Evolutionary conservation across 2,329 filamentous ascomycete species (phyloP), one percentile per base, ranked within the genome.

Genomic region (Fusarium sp.): DNA sequence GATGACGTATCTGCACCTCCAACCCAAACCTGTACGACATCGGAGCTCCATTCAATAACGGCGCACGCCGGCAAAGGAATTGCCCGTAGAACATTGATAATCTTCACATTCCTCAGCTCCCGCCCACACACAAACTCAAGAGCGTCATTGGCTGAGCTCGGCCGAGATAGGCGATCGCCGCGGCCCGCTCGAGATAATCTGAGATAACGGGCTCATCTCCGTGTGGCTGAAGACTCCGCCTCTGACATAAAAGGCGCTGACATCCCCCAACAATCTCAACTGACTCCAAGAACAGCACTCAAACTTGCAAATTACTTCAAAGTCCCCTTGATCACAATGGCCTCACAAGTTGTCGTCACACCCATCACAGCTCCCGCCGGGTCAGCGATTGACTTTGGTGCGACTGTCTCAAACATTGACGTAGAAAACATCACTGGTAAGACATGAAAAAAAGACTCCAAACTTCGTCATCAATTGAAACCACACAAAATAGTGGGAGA

Each of bases 351-450:
- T 40, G 79, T 76, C 20, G 78, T 87, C 45, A 76, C 83, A 24
- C 84, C 85, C 11, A 76, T 87, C n/a, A 42, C 74, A n/a, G 66
- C 80, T 29, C 74, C 82, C 5, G 72, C 80, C 52, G 80, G 79
- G 42, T 86, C 85, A 27, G 77, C 70, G 16, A 82, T 90, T 68
- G 85, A 90, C 77, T 92, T 93, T 65, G 92, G 92, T 2, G 91
- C 90, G 11, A 79, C 88, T 29, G 84, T 93, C 70, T 83, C 84
- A 40, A 88, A 90, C 54, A 84, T 88, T 40, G 87, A 93, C 75
- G 82, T 93, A 45, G 90, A 93, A 77, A 88, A 89, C 62, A 82
- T 93, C 54, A 88, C 85, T 61, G 89, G 90, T 91, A 87, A 85
- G 87, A 81, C 74, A 50, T 22, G 35, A 61, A 29, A 31, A 34